Base-by-base conservation (phyloP, 1,284 basidiomycete species). In the Rhizoctonia solani region DNA sequence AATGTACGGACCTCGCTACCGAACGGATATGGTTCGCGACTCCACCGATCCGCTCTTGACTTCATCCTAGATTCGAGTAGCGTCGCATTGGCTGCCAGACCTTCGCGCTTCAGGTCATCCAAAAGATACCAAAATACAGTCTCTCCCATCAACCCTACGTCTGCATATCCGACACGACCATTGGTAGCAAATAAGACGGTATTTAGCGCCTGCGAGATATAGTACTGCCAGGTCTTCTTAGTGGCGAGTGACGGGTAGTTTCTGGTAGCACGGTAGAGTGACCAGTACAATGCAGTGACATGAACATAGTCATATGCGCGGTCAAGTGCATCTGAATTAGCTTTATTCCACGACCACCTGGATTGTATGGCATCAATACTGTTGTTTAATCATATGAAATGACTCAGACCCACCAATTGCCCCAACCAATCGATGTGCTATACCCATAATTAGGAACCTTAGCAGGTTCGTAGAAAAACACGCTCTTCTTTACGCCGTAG, bases 271-370 rank as follows among this genome's bases (percentile, higher is more conserved):
- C 84, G 82, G 69, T 85, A 86, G 42, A 85, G 73, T 0, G 83
- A 78, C 83, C 83, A 86, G 70, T 86, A 84, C 0, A 82, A 82
- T 1, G 82, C 83, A 37, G 78, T 76, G 69, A 86, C 83, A 69
- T 86, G 84, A 23, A 85, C 81, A 71, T 85, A 86, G 73, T 86
- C 83, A 69, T 85, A 86, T 1, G 81, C 83, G n/a, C 84, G 81
- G 59, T 82, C 81, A 1, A 77, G 80, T 0, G 81, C 80, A 69
- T 77, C 85, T 0, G 83, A 80, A 0, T 75, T 78, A 0, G 80
- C 81, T 53, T 68, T 55, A 39, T 68, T 68, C 66, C 66, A 68
- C 1, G 63, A 66, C 63, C 63, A 66, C 63, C 63, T 66, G 25
- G 2, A 13, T 39, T 16, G 30, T 14, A 29, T 19, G n/a, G n/a